Evolutionary conservation across 257 asterid genomes (phyloP).

Genomic region (Craterostigma plantagineum): DNA sequence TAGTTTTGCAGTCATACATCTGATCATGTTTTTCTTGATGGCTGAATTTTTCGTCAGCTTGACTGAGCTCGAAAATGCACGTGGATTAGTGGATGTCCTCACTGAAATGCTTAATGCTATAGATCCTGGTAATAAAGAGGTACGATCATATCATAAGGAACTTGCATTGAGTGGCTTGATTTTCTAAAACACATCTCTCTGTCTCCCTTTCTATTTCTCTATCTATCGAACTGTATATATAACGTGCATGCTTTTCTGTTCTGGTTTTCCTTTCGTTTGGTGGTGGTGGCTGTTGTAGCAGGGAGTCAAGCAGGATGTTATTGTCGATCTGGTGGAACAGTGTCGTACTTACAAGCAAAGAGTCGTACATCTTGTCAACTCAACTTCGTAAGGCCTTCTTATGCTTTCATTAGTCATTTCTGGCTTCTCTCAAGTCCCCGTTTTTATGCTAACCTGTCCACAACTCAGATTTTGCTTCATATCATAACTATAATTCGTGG

Average conservation of each 20-base stretch:
- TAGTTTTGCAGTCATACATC: neutral
- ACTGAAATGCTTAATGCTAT: slow-evolving; percentile 92
- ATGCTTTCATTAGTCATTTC: slow-evolving; percentile 7
- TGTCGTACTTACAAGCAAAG: slow-evolving; percentile 93
- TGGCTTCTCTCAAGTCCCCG: too few species aligned
- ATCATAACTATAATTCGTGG: slow-evolving; percentile 1
- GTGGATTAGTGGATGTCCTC: slow-evolving; percentile 96
- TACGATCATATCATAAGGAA: slow-evolving; percentile 10
- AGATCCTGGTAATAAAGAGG: slow-evolving; percentile 92
- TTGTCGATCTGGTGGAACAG: slow-evolving; percentile 95
- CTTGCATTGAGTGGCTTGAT: slow-evolving; percentile 2
- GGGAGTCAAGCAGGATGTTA: slow-evolving; percentile 93
- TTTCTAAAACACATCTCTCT: neutral
- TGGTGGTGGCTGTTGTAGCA: slow-evolving; percentile 14
- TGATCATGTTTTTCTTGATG: slow-evolving; percentile 6
- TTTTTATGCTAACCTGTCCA: neutral
- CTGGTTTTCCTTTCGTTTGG: slow-evolving; percentile 3
- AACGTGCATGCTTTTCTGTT: neutral
- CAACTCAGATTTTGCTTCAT: slow-evolving; percentile 1
- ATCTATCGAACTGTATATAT: neutral
- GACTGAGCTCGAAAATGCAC: slow-evolving; percentile 94
- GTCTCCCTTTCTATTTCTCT: too few species aligned
- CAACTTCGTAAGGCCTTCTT: slow-evolving; percentile 74
- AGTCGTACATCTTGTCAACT: slow-evolving; percentile 94
- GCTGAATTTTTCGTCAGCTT: slow-evolving; percentile 28